Percentiles rank a stretch among this genome's conserved stretches.
phyloP scores from a whole-genome alignment of 768 basidiomycete genomes.

The Tephrocybe sp. region DNA sequence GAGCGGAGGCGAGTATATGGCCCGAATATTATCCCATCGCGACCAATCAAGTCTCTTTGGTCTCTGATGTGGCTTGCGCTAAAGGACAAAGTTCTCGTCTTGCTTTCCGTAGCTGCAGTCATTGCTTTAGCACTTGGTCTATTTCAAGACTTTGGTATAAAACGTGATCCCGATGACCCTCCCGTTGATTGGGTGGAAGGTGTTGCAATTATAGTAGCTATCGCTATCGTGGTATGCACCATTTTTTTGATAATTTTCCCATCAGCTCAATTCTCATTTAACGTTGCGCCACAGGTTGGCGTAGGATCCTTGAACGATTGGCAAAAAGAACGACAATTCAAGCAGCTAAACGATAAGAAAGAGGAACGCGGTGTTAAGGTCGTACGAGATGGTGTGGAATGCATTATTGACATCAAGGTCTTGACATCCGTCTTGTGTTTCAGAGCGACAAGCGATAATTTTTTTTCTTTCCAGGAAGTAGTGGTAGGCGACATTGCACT shows the following conservation, averaged over 20 bases:
- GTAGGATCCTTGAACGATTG: constrained; percentile 97
- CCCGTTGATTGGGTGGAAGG: constrained; percentile 98
- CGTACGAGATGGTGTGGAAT: constrained; percentile 69
- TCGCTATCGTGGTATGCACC: constrained; percentile 64
- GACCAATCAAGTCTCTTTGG: constrained; percentile 67
- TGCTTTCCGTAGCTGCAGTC: constrained; percentile 89
- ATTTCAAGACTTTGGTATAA: constrained; percentile 88
- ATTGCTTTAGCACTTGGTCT: constrained; percentile 92
- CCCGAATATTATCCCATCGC: constrained; percentile 67
- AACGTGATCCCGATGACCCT: constrained; percentile 54
- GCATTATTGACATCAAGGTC: constrained; percentile 82
- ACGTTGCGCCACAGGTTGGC: constrained; percentile 49
- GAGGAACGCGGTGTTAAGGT: constrained; percentile 91
- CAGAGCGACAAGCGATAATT: constrained; percentile 11
- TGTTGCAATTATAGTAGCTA: constrained; percentile 76
- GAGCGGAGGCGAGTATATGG: constrained; percentile 72
- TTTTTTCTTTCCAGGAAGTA: constrained; percentile 57
- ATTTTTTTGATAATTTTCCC: not conserved
- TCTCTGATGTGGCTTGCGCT: constrained; percentile 82
- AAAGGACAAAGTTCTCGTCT: constrained; percentile 87
- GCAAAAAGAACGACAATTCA: constrained; percentile 98
- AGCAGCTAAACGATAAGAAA: constrained; percentile 87
- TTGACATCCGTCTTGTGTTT: constrained; percentile 8
- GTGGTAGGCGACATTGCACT: constrained; percentile 92
- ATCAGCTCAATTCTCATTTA: not conserved